Conservation (phyloP, 768 basidiomycete species). For the Mycena haematopus region DNA sequence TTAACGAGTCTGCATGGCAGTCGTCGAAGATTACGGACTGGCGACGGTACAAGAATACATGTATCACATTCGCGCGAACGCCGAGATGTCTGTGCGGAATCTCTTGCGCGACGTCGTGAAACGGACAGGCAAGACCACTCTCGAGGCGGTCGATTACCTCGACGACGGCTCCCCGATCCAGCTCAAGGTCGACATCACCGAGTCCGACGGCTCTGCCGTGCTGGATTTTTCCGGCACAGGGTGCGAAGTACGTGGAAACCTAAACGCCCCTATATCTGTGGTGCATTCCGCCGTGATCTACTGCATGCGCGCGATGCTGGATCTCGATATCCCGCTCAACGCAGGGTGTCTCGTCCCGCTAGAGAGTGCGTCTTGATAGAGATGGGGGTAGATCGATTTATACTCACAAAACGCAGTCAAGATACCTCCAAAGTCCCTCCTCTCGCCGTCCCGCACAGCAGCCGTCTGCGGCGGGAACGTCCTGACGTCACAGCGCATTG, state of each 20-base stretch:
- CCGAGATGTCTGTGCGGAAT: conserved; percentile 85
- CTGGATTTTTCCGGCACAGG: conserved; percentile 89
- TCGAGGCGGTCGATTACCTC: conserved; percentile 81
- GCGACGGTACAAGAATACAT: conserved; percentile 92
- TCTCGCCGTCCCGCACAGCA: conserved; percentile 84
- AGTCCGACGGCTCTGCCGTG: conserved; percentile 73
- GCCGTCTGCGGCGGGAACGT: conserved; percentile 96
- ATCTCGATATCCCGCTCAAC: conserved; percentile 89
- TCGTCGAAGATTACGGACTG: conserved; percentile 87
- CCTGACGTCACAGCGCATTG: conserved; percentile 89
- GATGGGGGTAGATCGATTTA: neutral
- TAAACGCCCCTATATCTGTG: conserved; percentile 86
- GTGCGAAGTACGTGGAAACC: conserved; percentile 82
- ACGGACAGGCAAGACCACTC: conserved; percentile 66
- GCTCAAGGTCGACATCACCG: conserved; percentile 79
- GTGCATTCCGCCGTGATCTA: conserved; percentile 90
- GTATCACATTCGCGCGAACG: conserved; percentile 88
- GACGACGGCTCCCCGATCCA: conserved; percentile 88
- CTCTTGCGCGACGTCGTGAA: conserved; percentile 78
- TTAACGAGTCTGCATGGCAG: conserved; percentile 41
- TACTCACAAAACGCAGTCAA: conserved; percentile 54
- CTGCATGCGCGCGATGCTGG: conserved; percentile 87
- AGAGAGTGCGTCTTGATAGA: conserved; percentile 53
- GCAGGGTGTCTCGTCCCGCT: conserved; percentile 92
- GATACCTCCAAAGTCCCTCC: conserved; percentile 79